phyloP scores from a whole-genome alignment of 345 rosid genomes.

The Fremontodendron californicum region DNA sequence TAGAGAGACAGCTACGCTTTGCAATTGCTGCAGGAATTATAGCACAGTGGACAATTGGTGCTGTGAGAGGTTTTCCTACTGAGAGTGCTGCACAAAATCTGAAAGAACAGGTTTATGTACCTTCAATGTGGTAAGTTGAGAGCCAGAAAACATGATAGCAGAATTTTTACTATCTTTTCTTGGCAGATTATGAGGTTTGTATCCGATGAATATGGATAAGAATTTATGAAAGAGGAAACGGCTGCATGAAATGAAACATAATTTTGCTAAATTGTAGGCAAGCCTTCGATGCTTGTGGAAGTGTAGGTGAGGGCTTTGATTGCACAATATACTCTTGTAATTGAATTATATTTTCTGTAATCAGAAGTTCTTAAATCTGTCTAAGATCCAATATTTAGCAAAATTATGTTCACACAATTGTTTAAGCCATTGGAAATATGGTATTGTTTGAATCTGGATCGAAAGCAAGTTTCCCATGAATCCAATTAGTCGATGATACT shows the following conservation, averaged over 20 bases:
- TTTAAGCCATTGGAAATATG: neutral
- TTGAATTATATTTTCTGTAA: neutral
- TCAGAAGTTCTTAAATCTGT: neutral
- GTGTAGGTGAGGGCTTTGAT: neutral
- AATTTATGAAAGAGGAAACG: neutral
- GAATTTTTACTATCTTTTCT: neutral
- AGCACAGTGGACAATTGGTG: slow-evolving; percentile 94
- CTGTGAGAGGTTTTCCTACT: slow-evolving; percentile 82
- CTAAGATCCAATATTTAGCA: neutral
- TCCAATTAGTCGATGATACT: neutral
- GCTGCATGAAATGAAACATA: neutral
- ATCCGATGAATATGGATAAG: neutral
- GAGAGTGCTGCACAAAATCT: slow-evolving; percentile 89
- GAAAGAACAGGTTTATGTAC: slow-evolving; percentile 90
- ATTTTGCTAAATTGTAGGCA: neutral
- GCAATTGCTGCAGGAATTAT: slow-evolving; percentile 86
- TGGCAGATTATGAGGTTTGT: neutral
- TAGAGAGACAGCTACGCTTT: slow-evolving; percentile 87
- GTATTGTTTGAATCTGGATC: neutral
- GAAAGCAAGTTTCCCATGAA: neutral
- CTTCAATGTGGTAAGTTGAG: slow-evolving; percentile 79
- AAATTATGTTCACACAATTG: neutral
- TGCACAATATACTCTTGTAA: neutral
- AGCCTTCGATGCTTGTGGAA: neutral
- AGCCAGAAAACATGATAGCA: neutral